A percentile compares a stretch with the other conserved stretches of the same genome.
These are phyloP conservation scores for Plasmodium knowlesi DNA, from an alignment of 169 alveolate species.

Conservation along the genomic window DNA sequence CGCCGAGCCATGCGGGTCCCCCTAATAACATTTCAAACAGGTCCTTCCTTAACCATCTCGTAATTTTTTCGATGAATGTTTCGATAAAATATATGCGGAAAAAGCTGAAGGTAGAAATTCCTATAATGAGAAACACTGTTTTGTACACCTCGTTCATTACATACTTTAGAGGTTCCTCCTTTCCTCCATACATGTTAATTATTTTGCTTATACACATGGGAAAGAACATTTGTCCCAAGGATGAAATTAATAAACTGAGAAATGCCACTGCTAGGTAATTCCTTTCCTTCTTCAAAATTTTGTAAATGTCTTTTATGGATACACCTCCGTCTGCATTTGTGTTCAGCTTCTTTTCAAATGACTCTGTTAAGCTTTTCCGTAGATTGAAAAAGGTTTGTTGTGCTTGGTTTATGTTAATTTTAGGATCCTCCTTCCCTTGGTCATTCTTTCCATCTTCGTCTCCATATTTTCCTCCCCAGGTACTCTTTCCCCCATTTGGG, in stretches of 20 bases:
- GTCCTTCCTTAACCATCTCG: conserved; percentile 74
- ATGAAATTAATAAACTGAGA: conserved; percentile 19
- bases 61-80: conserved; percentile 72
- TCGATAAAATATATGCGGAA: conserved; percentile 55
- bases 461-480: not conserved
- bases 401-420: not conserved
- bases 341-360: not conserved
- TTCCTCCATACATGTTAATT: conserved; percentile 64
- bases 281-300: conserved; percentile 52
- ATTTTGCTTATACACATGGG: conserved; percentile 73
- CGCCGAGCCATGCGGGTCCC: not conserved
- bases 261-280: conserved; percentile 34
- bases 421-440: not conserved
- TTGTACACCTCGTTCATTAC: conserved; percentile 46
- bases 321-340: conserved; percentile 6
- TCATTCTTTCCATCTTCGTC: not conserved
- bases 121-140: conserved; percentile 42
- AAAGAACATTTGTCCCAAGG: conserved; percentile 56
- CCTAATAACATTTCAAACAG: no score
- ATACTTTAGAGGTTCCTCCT: conserved; percentile 61
- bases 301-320: conserved; percentile 44
- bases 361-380: conserved; percentile 10
- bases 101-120: conserved; percentile 67
- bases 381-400: not conserved
- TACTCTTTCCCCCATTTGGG: not conserved